phyloP scores from a whole-genome alignment of 2,329 filamentous ascomycete species.

The Colletotrichum spinosum region DNA sequence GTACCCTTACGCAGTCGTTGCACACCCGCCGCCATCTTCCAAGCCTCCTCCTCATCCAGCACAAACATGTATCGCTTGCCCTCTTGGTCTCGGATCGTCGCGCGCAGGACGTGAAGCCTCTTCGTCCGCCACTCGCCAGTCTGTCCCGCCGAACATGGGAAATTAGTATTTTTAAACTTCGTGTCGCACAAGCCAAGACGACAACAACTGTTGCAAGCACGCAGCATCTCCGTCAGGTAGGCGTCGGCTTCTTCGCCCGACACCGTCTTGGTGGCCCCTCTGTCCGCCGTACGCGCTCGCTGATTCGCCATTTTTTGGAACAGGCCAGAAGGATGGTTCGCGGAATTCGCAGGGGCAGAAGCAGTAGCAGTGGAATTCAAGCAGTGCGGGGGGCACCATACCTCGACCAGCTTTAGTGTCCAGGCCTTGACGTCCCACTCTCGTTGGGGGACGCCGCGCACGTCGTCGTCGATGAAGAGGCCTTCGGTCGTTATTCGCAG shows the following conservation, averaged over 20 bases:
- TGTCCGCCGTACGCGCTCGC: constrained; percentile 59
- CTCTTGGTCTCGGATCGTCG: constrained; percentile 73
- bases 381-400: constrained; percentile 80
- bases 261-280: constrained; percentile 62
- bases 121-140: constrained; percentile 66
- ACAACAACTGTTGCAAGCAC: constrained; percentile 74
- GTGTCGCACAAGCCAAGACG: constrained; percentile 63
- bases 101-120: constrained; percentile 72
- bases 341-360: constrained; percentile 52
- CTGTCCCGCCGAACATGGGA: constrained; percentile 54
- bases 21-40: constrained; percentile 74
- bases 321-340: constrained; percentile 54
- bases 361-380: constrained; percentile 59
- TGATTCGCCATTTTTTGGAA: constrained; percentile 59
- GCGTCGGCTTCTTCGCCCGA: constrained; percentile 74
- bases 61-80: constrained; percentile 75
- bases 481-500: constrained; percentile 94
- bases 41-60: constrained; percentile 72
- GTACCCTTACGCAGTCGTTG: constrained; percentile 70
- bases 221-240: constrained; percentile 72
- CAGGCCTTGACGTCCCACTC: constrained; percentile 99
- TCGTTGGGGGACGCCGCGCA: constrained; percentile 89
- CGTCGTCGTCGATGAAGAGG: constrained; percentile 96
- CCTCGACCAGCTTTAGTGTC: constrained; percentile 93
- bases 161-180: constrained; percentile 57